Percentiles rank a stretch among this genome's conserved stretches.
Evolutionary conservation across 2,329 filamentous ascomycete genomes (phyloP).

Genomic region (Salinomyces thailandicus): DNA sequence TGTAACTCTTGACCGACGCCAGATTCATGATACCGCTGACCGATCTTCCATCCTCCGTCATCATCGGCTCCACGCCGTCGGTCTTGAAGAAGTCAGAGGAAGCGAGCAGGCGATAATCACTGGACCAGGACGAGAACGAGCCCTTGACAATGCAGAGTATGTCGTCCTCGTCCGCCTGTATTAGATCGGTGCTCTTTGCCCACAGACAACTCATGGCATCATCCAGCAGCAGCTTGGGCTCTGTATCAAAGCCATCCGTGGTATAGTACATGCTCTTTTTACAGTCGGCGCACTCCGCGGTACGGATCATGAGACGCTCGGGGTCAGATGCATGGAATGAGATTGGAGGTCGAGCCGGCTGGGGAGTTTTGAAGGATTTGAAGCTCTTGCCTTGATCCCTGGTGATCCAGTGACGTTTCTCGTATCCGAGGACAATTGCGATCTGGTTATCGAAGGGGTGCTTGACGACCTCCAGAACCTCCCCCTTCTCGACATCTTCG

Average conservation of each 20-base stretch:
- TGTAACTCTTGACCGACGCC: constrained; percentile 72
- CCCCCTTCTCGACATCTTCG: constrained; percentile 52
- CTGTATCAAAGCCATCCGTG: constrained; percentile 67
- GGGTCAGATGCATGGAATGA: constrained; percentile 75
- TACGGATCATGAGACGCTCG: constrained; percentile 74
- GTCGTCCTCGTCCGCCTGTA: constrained; percentile 60
- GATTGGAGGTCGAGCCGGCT: constrained; percentile 46
- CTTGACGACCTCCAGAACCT: constrained; percentile 54
- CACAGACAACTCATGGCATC: constrained; percentile 72
- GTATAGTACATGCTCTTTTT: constrained; percentile 58
- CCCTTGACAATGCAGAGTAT: constrained; percentile 73
- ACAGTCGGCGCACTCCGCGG: constrained; percentile 31
- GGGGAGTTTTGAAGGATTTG: constrained; percentile 58
- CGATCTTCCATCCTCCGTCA: constrained; percentile 57
- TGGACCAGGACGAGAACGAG: constrained; percentile 56
- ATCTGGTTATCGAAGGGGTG: constrained; percentile 69
- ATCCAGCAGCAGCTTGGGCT: constrained; percentile 53
- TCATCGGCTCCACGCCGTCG: constrained; percentile 57
- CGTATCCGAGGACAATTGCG: constrained; percentile 64
- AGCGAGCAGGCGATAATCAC: constrained; percentile 66
- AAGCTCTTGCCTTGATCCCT: constrained; percentile 73
- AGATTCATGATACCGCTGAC: constrained; percentile 73
- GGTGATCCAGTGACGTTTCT: constrained; percentile 69
- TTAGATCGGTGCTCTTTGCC: constrained; percentile 67
- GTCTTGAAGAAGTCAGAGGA: constrained; percentile 74